phyloP scores from a whole-genome alignment of 176 grass and related monocot species.

The Puccinellia tenuiflora region DNA sequence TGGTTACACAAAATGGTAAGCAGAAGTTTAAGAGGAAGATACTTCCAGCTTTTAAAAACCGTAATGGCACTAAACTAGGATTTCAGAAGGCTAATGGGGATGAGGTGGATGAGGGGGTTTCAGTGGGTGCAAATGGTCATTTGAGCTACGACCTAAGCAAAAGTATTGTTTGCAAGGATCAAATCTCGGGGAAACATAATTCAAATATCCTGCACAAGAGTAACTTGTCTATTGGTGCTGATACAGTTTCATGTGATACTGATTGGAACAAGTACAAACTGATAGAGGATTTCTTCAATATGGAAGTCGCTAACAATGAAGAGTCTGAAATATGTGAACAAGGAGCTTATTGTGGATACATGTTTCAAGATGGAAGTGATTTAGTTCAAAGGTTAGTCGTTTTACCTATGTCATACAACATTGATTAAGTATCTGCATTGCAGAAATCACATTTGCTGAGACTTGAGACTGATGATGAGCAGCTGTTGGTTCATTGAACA shows the following conservation, averaged over 20 bases:
- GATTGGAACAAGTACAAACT: conserved; percentile 15
- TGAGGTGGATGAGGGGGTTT: conserved; percentile 27
- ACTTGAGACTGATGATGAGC: not conserved
- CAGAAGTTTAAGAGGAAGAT: conserved; percentile 51
- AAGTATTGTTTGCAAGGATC: conserved; percentile 16
- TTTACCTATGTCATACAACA: not conserved
- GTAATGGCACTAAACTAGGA: conserved; percentile 34
- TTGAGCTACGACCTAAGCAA: not conserved
- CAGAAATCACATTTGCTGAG: not conserved
- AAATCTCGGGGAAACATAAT: conserved; percentile 12
- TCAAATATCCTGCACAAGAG: conserved; percentile 24
- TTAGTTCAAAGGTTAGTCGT: conserved; percentile 55
- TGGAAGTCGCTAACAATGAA: conserved; percentile 37
- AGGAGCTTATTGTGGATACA: conserved; percentile 58
- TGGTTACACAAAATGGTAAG: conserved; percentile 36
- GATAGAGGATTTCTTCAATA: conserved; percentile 51
- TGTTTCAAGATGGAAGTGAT: conserved; percentile 52
- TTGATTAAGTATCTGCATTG: conserved; percentile 13
- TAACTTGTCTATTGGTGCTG: not conserved
- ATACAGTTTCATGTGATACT: conserved; percentile 20
- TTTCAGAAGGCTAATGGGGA: conserved; percentile 22
- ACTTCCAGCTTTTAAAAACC: conserved; percentile 47
- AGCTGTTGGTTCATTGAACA: conserved; percentile 3
- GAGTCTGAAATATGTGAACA: conserved; percentile 66
- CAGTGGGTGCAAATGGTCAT: conserved; percentile 27